phyloP scores from a whole-genome alignment of 768 basidiomycete species.

The Psilocybe subaeruginosa region DNA sequence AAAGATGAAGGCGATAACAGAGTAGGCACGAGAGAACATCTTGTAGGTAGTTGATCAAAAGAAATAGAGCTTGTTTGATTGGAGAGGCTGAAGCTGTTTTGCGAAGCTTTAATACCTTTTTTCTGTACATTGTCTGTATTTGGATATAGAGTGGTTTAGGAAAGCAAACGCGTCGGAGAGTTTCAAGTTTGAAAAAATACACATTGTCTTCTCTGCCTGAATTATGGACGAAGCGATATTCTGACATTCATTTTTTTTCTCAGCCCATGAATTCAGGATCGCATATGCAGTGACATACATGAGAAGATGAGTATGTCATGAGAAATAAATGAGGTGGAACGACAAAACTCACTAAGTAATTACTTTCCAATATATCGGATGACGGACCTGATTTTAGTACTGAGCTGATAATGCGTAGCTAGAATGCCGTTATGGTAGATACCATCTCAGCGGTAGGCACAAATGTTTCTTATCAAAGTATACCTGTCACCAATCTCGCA shows the following conservation, averaged over 20 bases:
- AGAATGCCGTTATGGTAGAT: too few relatives aligned
- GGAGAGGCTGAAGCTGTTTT: not conserved
- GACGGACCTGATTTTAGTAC: too few relatives aligned
- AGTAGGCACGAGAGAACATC: not conserved
- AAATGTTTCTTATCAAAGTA: too few relatives aligned
- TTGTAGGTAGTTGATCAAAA: not conserved
- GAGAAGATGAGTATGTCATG: not conserved
- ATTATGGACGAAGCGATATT: not conserved
- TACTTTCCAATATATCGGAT: not conserved
- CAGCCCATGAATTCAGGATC: not conserved
- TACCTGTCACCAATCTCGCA: too few relatives aligned
- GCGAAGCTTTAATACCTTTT: not conserved
- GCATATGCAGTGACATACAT: not conserved
- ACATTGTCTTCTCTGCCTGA: too few relatives aligned
- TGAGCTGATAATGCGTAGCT: too few relatives aligned
- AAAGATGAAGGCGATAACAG: slow-evolving; percentile 3
- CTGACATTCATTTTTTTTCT: not conserved
- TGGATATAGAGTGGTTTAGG: too few relatives aligned
- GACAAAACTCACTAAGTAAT: not conserved
- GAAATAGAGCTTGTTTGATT: not conserved
- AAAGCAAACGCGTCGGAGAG: too few relatives aligned
- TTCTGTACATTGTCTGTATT: not conserved
- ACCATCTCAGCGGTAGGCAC: too few relatives aligned
- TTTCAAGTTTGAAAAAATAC: too few relatives aligned
- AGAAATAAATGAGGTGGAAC: not conserved